Conservation (phyloP, 495 filamentous ascomycete species). For the Penicillium verhagenii region DNA sequence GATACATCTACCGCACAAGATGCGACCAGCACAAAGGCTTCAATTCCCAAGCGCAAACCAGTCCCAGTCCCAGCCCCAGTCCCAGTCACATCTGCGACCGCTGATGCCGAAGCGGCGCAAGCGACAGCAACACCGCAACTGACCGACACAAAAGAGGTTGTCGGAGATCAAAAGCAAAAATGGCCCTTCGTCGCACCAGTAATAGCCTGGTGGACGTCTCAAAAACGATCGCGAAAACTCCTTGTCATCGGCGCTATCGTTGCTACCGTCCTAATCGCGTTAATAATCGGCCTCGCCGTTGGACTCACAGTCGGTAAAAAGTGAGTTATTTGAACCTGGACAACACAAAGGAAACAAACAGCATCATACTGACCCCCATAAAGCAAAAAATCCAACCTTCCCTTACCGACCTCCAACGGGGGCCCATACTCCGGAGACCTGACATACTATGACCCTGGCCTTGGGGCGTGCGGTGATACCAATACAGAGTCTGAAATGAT, state of each 20-base stretch:
- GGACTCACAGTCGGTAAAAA: constrained; percentile 41
- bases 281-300: constrained; percentile 57
- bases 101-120: constrained; percentile 1
- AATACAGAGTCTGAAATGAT: constrained; percentile 53
- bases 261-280: constrained; percentile 40
- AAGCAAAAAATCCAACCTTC: constrained; percentile 40
- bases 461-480: constrained; percentile 69
- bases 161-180: neutral
- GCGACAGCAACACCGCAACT: neutral
- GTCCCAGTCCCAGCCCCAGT: constrained; percentile 15
- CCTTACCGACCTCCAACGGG: constrained; percentile 52
- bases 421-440: constrained; percentile 61
- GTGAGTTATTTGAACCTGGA: neutral
- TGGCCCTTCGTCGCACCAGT: neutral
- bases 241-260: constrained; percentile 26
- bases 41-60: constrained; percentile 28
- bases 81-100: neutral
- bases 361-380: neutral
- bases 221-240: constrained; percentile 23
- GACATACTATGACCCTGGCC: constrained; percentile 66
- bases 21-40: neutral
- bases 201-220: neutral
- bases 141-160: neutral
- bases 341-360: neutral
- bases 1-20: neutral